phyloP scores from a whole-genome alignment of 2,329 filamentous ascomycete genomes.

The Xylaria sp. region DNA sequence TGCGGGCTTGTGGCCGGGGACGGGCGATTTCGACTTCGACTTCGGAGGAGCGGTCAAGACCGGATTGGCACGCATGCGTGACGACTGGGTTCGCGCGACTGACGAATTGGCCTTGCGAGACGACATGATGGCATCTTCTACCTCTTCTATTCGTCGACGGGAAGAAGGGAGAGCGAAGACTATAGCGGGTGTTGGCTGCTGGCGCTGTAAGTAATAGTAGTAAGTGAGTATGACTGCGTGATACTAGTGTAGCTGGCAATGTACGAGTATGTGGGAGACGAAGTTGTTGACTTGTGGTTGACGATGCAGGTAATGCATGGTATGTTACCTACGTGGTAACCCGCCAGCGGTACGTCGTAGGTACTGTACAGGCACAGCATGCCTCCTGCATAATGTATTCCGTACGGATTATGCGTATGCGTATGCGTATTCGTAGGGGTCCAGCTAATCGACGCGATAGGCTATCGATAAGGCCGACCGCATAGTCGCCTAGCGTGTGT shows the following conservation, averaged over 20 bases:
- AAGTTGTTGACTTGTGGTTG: background rate
- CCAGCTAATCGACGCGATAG: no score
- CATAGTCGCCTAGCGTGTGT: no score
- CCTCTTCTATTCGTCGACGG: background rate
- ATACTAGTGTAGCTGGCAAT: background rate
- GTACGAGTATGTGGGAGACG: background rate
- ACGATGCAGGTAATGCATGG: background rate
- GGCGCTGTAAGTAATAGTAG: background rate
- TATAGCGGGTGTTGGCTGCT: background rate
- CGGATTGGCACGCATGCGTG: conserved; percentile 27
- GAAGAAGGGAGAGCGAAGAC: background rate
- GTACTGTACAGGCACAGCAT: background rate
- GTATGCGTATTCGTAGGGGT: no score
- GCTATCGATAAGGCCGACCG: no score
- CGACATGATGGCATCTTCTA: conserved; percentile 31
- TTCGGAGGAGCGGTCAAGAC: conserved; percentile 29
- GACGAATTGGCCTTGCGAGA: conserved; percentile 30
- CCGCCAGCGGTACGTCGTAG: background rate
- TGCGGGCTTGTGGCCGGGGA: background rate
- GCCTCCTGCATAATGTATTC: no score
- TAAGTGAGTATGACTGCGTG: no score
- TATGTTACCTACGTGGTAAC: background rate
- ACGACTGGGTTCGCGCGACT: conserved; percentile 29
- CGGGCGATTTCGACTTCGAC: conserved; percentile 12
- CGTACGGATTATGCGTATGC: no score